phyloP scores from a whole-genome alignment of 768 basidiomycete species.

The Termitomyces eurrhizus region DNA sequence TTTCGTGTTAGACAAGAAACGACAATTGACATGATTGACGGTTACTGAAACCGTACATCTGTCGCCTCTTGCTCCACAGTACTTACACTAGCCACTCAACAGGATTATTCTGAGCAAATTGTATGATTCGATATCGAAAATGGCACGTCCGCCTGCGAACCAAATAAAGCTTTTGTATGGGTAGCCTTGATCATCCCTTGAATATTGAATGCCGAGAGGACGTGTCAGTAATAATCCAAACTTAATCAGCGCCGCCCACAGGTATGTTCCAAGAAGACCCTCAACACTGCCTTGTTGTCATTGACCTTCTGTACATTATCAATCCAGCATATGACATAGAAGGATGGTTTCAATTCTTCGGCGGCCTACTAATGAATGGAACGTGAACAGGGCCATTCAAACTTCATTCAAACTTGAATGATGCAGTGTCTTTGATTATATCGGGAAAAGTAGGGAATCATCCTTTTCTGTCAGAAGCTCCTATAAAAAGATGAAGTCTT shows the following conservation, averaged over 20 bases:
- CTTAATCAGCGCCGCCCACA: neutral
- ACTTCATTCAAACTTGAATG: neutral
- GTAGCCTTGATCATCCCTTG: neutral
- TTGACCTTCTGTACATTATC: neutral
- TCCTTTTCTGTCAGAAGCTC: neutral
- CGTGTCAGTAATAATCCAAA: neutral
- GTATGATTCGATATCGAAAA: neutral
- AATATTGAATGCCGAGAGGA: neutral
- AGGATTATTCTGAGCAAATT: neutral
- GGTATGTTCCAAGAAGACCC: neutral
- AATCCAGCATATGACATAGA: neutral
- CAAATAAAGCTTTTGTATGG: neutral
- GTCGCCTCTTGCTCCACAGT: neutral
- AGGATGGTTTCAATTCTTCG: neutral
- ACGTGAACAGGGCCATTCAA: neutral
- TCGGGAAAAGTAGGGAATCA: neutral
- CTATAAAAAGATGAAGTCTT: neutral
- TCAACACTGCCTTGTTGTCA: neutral
- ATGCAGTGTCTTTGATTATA: neutral
- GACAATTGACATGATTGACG: neutral
- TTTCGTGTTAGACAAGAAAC: neutral
- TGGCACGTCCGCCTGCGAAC: neutral
- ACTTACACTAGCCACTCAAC: neutral
- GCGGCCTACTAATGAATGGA: neutral
- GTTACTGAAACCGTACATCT: neutral